Evolutionary conservation across 768 basidiomycete species (phyloP).

Genomic region (Artomyces pyxidatus): DNA sequence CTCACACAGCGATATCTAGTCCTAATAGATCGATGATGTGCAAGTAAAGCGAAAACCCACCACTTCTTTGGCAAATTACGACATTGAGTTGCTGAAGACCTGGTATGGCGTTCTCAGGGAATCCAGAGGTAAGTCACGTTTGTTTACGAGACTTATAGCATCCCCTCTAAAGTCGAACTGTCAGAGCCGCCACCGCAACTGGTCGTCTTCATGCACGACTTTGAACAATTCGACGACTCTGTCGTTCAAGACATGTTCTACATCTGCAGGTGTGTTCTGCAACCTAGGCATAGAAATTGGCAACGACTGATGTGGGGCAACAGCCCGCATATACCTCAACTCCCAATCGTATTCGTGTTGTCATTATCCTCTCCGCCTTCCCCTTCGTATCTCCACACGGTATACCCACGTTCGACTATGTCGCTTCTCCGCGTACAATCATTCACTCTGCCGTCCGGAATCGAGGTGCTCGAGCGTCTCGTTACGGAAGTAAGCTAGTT

Average conservation of each 20-base stretch:
- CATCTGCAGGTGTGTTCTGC: conserved; percentile 50
- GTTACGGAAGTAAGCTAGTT: conserved; percentile 49
- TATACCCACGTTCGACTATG: conserved; percentile 53
- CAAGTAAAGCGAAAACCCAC: conserved; percentile 37
- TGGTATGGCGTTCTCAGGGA: conserved; percentile 46
- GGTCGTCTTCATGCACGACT: conserved; percentile 60
- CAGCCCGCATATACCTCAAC: conserved; percentile 43
- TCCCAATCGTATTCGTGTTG: conserved; percentile 62
- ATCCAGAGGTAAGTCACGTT: conserved; percentile 7
- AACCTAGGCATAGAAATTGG: neutral
- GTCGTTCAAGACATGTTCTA: conserved; percentile 65
- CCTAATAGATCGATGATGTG: conserved; percentile 17
- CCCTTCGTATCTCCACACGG: conserved; percentile 44
- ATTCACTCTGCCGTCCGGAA: conserved; percentile 42
- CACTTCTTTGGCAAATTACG: conserved; percentile 49
- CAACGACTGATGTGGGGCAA: neutral
- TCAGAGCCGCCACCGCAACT: conserved; percentile 30
- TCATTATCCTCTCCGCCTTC: conserved; percentile 46
- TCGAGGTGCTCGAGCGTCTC: conserved; percentile 42
- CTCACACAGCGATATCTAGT: neutral
- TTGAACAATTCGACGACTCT: conserved; percentile 58
- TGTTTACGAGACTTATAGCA: conserved; percentile 3
- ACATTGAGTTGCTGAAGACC: conserved; percentile 49
- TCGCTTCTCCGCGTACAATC: conserved; percentile 47
- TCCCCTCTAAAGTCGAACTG: conserved; percentile 7